phyloP scores from a whole-genome alignment of 371 early-diverging fungal species.

The Amoeboaphelidium protococcarum region DNA sequence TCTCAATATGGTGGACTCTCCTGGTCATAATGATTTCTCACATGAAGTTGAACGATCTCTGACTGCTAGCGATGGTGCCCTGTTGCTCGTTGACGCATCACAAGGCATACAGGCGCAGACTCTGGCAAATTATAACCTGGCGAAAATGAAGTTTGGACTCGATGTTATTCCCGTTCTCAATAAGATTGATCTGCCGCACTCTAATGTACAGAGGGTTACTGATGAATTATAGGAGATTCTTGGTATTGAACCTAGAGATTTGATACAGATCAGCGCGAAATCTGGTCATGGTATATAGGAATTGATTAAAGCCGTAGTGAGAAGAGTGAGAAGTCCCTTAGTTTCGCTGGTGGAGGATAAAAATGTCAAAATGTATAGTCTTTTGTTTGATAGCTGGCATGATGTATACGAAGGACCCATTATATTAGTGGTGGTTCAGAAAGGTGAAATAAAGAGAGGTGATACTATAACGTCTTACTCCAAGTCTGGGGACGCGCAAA shows the following conservation, averaged over 20 bases:
- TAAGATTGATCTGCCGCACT: constrained; percentile 73
- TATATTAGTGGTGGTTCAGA: constrained; percentile 60
- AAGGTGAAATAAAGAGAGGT: constrained; percentile 55
- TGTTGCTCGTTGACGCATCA: constrained; percentile 64
- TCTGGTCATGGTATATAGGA: constrained; percentile 46
- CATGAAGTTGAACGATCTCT: constrained; percentile 78
- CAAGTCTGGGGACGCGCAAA: too few species aligned
- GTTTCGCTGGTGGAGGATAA: constrained; percentile 20
- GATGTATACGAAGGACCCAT: constrained; percentile 83
- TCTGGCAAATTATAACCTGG: constrained; percentile 83
- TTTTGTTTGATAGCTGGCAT: constrained; percentile 90
- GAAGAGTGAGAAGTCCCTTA: constrained; percentile 41
- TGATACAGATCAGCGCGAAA: constrained; percentile 59
- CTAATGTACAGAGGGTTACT: constrained; percentile 45
- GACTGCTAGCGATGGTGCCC: constrained; percentile 65
- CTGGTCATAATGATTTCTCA: constrained; percentile 56
- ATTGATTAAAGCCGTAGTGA: constrained; percentile 47
- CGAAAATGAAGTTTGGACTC: constrained; percentile 62
- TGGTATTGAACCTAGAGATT: constrained; percentile 14
- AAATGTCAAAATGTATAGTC: too few species aligned
- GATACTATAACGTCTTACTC: constrained; percentile 1
- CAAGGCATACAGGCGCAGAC: constrained; percentile 86
- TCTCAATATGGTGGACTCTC: constrained; percentile 68
- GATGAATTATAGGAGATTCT: constrained; percentile 60
- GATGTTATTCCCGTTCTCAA: constrained; percentile 72